Evolutionary conservation across 225 moss, liverwort and hornwort species (phyloP), one percentile per base, ranked within the genome.

Genomic region (Marchantia polymorpha): DNA sequence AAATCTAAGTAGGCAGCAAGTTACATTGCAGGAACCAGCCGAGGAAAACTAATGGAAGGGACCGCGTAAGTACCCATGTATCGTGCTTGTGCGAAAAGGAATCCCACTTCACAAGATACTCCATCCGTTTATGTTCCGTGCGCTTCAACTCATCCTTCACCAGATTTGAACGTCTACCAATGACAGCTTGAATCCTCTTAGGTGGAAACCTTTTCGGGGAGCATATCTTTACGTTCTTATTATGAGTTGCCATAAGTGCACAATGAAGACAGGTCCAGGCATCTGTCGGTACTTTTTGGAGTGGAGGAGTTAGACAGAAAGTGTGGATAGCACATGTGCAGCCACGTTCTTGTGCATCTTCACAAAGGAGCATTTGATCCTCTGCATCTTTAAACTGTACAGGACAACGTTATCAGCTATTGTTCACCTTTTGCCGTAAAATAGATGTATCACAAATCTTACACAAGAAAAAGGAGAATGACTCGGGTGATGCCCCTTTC

Each of bases 231-330:
- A 79, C 30, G 60, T 68, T 47, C 51, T 74, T 78, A 50, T 77
- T 83, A 64, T 60, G 29, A 63, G 52, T 69, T 39, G 82, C 65
- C 78, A 84, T 75, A 77, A 80, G 29, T 59, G 84, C 71, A 79
- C 94, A 95, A 63, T 91, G 79, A 77, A 91, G 90, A 78, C 95
- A 95, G 68, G 91, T 83, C 95, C 95, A 95, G 79, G 92, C 89
- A 82, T 87, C 95, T 83, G 89, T 90, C 17, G 95, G 95, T 67
- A 95, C 89, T 66, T 74, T 81, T 68, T 88, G 88, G 79, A 92
- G 82, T 80, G 95, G 92, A 58, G 83, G 75, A 82, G 87, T 83
- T 14, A 95, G 91, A 83, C 95, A 95, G 82, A 95, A 95, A n/a
- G 91, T 92, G 71, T 95, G 95, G 70, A 89, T 80, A 17, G 95